Evolutionary conservation across 1,284 basidiomycete genomes (phyloP).

Genomic region (Cryptococcus sp.): DNA sequence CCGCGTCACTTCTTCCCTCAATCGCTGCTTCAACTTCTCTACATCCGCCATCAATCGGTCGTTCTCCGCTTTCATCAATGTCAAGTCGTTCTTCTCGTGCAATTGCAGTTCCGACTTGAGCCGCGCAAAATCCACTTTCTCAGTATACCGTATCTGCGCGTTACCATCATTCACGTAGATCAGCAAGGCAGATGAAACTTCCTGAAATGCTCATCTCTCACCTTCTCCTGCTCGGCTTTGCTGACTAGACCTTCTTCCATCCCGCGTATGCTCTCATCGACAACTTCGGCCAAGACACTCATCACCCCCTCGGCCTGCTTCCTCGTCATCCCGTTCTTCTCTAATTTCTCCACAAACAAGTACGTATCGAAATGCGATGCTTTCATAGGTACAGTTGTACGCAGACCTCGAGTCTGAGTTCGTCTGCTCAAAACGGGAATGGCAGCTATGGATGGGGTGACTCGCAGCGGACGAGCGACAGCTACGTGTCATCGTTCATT

Average conservation of each 20-base stretch:
- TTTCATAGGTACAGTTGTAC: conserved; percentile 15
- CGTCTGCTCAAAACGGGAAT: background rate
- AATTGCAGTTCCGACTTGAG: conserved; percentile 95
- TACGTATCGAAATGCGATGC: conserved; percentile 83
- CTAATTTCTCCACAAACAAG: conserved; percentile 84
- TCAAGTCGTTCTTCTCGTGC: conserved; percentile 95
- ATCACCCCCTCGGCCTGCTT: conserved; percentile 93
- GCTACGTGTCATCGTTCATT: background rate
- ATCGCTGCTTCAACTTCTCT: conserved; percentile 91
- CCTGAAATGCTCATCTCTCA: conserved; percentile 43
- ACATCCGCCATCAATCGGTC: conserved; percentile 89
- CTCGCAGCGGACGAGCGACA: conserved; percentile 7
- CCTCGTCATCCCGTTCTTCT: conserved; percentile 80
- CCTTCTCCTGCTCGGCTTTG: conserved; percentile 92
- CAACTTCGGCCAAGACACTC: conserved; percentile 89
- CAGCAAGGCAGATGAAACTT: background rate
- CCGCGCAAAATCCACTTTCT: conserved; percentile 96
- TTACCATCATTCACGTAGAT: background rate
- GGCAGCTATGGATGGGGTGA: conserved; percentile 8
- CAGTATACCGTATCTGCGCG: conserved; percentile 81
- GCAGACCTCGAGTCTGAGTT: background rate
- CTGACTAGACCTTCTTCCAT: conserved; percentile 94
- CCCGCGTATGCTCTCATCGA: conserved; percentile 89
- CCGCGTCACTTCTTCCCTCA: conserved; percentile 86
- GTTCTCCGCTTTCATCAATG: conserved; percentile 93